A percentile compares a stretch with the other conserved stretches of the same genome.
phyloP scores from a whole-genome alignment of 1,284 basidiomycete genomes.

The Cutaneotrichosporon daszewskae region DNA sequence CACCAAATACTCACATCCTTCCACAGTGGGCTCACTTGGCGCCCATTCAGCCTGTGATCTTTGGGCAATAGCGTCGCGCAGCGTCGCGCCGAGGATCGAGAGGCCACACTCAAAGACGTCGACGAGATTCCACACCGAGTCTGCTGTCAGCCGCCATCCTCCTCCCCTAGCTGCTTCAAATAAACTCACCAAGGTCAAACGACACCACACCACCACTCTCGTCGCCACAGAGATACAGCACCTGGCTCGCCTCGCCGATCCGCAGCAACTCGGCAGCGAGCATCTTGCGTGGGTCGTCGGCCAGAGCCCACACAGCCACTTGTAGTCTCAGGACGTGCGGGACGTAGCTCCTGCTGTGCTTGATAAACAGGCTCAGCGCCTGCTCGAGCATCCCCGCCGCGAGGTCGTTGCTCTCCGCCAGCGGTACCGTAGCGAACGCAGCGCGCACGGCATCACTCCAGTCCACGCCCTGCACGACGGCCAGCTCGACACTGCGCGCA shows the following conservation, averaged over 20 bases:
- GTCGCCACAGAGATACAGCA: slow-evolving; percentile 25
- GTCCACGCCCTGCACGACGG: slow-evolving; percentile 27
- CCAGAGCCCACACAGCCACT: slow-evolving; percentile 28
- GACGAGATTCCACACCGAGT: slow-evolving; percentile 35
- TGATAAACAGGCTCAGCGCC: slow-evolving; percentile 12
- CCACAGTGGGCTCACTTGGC: slow-evolving; percentile 8
- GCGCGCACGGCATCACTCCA: slow-evolving; percentile 37
- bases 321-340: slow-evolving; percentile 27
- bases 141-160: slow-evolving; percentile 9
- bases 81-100: slow-evolving; percentile 15
- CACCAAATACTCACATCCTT: slow-evolving; percentile 3
- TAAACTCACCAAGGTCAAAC: slow-evolving; percentile 35
- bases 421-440: slow-evolving; percentile 15
- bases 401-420: slow-evolving; percentile 16
- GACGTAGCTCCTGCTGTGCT: slow-evolving; percentile 14
- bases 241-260: slow-evolving; percentile 26
- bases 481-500: slow-evolving; percentile 21
- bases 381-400: slow-evolving; percentile 12
- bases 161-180: neutral
- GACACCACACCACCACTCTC: slow-evolving; percentile 15
- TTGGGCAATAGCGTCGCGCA: slow-evolving; percentile 27
- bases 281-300: slow-evolving; percentile 18
- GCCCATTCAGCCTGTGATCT: slow-evolving; percentile 25
- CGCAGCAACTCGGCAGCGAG: slow-evolving; percentile 29
- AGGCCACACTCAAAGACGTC: slow-evolving; percentile 34